Percentiles rank a stretch among this genome's conserved stretches.
These are phyloP conservation scores for Chamaecrista fasciculata DNA, from an alignment of 306 rosid genomes.

Conservation along the genomic window DNA sequence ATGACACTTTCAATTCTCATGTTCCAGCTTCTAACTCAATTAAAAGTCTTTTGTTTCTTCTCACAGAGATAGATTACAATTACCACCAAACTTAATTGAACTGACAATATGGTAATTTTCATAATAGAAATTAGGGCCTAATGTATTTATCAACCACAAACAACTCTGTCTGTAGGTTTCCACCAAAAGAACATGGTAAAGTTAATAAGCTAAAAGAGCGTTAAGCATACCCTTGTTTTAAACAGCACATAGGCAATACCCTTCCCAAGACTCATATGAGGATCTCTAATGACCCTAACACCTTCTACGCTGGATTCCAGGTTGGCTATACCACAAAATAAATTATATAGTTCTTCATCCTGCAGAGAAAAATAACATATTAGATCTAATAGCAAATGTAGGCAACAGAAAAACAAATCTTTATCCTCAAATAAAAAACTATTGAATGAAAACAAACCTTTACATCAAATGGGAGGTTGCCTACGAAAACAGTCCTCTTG, in stretches of 20 bases:
- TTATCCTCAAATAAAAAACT: background rate
- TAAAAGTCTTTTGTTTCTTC: background rate
- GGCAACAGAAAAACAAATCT: background rate
- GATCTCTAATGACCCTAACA: constrained; percentile 82
- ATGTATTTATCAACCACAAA: constrained; percentile 6
- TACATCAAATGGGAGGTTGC: constrained; percentile 94
- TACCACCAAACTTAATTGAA: constrained; percentile 3
- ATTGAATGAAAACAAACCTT: constrained; percentile 54
- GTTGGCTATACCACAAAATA: constrained; percentile 64
- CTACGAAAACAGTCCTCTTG: constrained; percentile 89
- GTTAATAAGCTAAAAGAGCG: constrained; percentile 1
- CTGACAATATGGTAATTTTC: background rate
- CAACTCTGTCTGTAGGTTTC: background rate
- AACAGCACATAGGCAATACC: constrained; percentile 86
- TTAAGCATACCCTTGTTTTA: constrained; percentile 71
- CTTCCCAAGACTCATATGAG: constrained; percentile 78
- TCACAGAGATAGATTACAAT: constrained; percentile 11
- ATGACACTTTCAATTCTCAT: background rate
- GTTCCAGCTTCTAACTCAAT: constrained; percentile 13
- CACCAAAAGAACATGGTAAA: background rate
- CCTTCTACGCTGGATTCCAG: constrained; percentile 69
- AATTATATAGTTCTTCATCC: constrained; percentile 91
- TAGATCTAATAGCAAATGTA: constrained; percentile 13
- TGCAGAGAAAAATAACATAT: constrained; percentile 35
- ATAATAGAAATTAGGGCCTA: background rate